Conservation (phyloP, 2,329 filamentous ascomycete species). For the Metarhizium sp. region DNA sequence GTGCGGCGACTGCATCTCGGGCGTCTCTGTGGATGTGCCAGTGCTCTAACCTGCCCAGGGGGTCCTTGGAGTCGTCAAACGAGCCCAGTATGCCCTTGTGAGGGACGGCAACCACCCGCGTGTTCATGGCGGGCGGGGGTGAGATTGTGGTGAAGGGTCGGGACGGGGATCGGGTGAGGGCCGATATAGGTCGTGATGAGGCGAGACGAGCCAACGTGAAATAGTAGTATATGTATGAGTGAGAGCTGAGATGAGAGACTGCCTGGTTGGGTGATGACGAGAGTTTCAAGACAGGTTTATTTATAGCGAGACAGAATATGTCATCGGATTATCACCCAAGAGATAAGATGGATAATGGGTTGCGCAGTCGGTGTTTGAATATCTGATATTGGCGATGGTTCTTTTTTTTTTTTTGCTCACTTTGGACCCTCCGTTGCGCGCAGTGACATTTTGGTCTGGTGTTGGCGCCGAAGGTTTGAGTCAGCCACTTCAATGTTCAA, state of each 20-base stretch:
- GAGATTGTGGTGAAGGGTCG: background rate
- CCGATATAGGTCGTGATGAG: conserved; percentile 17
- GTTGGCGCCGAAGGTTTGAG: too few relatives aligned
- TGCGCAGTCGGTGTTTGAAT: background rate
- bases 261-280: background rate
- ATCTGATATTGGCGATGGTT: background rate
- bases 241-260: background rate
- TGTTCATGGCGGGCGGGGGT: conserved; percentile 25
- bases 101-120: conserved; percentile 27
- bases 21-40: conserved; percentile 30
- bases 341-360: too few relatives aligned
- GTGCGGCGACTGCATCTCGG: conserved; percentile 24
- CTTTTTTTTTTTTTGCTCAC: background rate
- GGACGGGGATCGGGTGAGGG: conserved; percentile 6
- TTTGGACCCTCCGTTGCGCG: background rate
- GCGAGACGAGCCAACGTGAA: background rate
- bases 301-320: background rate
- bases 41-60: conserved; percentile 24
- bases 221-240: background rate
- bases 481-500: too few relatives aligned
- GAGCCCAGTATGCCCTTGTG: conserved; percentile 22
- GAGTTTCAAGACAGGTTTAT: background rate
- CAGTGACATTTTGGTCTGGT: background rate
- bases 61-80: conserved; percentile 19
- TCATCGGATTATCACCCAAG: too few relatives aligned